phyloP scores from a whole-genome alignment of 2,329 filamentous ascomycete genomes.

The Bipolaris victoriae region DNA sequence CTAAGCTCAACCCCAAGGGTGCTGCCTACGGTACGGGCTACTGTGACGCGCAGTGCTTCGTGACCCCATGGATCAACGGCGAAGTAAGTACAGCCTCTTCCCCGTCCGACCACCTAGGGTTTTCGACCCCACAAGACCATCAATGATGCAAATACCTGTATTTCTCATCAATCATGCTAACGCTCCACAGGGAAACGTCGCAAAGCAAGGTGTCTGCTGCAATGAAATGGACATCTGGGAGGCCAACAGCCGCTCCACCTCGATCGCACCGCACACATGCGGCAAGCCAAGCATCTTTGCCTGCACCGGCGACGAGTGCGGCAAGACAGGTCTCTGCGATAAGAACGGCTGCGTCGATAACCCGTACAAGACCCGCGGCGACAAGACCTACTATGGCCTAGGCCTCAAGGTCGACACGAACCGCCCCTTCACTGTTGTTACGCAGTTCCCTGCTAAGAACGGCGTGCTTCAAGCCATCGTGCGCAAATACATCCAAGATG shows the following conservation, averaged over 20 bases:
- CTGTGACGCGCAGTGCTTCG: constrained; percentile 55
- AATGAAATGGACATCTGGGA: constrained; percentile 65
- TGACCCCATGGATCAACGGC: constrained; percentile 47
- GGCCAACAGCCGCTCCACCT: constrained; percentile 56
- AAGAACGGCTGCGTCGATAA: constrained; percentile 47
- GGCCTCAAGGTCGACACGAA: constrained; percentile 62
- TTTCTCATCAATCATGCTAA: constrained; percentile 47
- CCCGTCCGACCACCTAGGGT: neutral
- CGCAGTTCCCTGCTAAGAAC: constrained; percentile 67
- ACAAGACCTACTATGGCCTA: constrained; percentile 38
- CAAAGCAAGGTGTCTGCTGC: constrained; percentile 57
- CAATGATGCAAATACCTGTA: neutral
- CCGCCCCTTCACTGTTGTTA: constrained; percentile 68
- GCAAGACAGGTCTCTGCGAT: constrained; percentile 42
- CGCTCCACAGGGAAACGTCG: constrained; percentile 49
- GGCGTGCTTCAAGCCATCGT: constrained; percentile 66
- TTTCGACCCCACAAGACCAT: neutral
- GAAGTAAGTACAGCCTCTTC: constrained; percentile 35
- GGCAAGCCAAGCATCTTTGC: constrained; percentile 52
- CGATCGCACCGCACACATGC: constrained; percentile 60
- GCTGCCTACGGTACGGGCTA: constrained; percentile 68
- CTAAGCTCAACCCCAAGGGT: constrained; percentile 54
- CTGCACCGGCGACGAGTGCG: constrained; percentile 52
- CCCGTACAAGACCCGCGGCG: constrained; percentile 35
- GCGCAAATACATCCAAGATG: constrained; percentile 70